Conservation (phyloP, 148 eudicot species). For the Euryodendron excelsum region DNA sequence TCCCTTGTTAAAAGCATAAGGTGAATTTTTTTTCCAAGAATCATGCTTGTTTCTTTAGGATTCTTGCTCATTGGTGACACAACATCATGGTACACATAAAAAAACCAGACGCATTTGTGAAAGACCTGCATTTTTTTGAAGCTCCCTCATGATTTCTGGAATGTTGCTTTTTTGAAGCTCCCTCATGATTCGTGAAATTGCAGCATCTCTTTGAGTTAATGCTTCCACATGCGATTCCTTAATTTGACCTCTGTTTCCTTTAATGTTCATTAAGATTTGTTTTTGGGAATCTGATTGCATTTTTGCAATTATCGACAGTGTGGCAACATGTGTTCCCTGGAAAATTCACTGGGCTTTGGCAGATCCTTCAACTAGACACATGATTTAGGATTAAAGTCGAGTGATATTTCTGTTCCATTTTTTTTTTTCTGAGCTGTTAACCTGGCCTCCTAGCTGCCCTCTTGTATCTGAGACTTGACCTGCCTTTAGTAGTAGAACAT, state of each 20-base stretch:
- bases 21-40: neutral
- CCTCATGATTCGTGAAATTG: too few relatives aligned
- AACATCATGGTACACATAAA: too few relatives aligned
- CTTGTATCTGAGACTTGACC: neutral
- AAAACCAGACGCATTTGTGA: too few relatives aligned
- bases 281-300: too few relatives aligned
- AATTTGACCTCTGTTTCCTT: too few relatives aligned
- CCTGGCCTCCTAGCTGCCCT: neutral
- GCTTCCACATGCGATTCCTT: too few relatives aligned
- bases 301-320: neutral
- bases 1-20: neutral
- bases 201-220: too few relatives aligned
- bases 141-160: too few relatives aligned
- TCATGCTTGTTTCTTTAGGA: neutral
- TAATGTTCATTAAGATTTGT: too few relatives aligned
- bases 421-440: neutral
- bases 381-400: neutral
- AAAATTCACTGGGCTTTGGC: neutral
- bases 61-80: neutral
- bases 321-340: neutral
- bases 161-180: too few relatives aligned
- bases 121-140: too few relatives aligned
- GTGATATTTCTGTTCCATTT: neutral
- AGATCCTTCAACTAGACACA: neutral
- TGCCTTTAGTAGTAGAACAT: neutral